phyloP scores from a whole-genome alignment of 192 early-diverging fungal genomes.

The Coemansia sp. region DNA sequence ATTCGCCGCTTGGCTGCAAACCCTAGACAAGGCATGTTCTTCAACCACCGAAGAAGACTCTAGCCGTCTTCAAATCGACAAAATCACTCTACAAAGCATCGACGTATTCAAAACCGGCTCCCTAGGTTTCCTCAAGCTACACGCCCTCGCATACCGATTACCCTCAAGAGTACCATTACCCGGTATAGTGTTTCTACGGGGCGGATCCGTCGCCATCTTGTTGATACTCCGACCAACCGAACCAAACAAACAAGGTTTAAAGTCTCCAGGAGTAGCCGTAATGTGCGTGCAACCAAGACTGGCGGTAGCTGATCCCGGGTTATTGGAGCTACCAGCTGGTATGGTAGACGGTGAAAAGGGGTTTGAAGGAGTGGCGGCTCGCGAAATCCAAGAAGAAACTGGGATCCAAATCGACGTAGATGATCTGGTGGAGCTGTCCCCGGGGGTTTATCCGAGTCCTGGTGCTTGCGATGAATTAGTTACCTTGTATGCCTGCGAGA shows the following conservation, averaged over 20 bases:
- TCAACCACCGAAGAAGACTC: conserved; percentile 24
- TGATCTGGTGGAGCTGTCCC: conserved; percentile 70
- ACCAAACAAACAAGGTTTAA: conserved; percentile 6
- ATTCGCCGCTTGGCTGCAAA: conserved; percentile 28
- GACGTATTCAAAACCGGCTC: conserved; percentile 66
- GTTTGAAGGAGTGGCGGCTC: conserved; percentile 76
- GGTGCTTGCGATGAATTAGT: conserved; percentile 85
- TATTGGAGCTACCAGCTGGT: conserved; percentile 81
- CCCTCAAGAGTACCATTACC: conserved; percentile 62
- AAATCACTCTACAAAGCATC: conserved; percentile 70
- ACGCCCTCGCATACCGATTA: conserved; percentile 54
- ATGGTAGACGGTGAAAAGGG: conserved; percentile 74
- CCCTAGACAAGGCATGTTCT: conserved; percentile 7
- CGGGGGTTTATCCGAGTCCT: conserved; percentile 69
- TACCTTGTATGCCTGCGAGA: conserved; percentile 68
- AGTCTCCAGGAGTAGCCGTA: conserved; percentile 59
- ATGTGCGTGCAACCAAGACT: conserved; percentile 76
- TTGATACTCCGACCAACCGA: conserved; percentile 58
- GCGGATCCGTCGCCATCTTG: conserved; percentile 72
- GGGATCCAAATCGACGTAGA: conserved; percentile 64
- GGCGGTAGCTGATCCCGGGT: conserved; percentile 61
- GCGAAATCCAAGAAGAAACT: conserved; percentile 83
- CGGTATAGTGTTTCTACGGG: conserved; percentile 81
- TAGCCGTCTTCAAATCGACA: conserved; percentile 19
- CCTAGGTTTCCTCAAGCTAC: conserved; percentile 79